phyloP scores from a whole-genome alignment of 352 stramenopile species.

The Pythium grandisporangium region DNA sequence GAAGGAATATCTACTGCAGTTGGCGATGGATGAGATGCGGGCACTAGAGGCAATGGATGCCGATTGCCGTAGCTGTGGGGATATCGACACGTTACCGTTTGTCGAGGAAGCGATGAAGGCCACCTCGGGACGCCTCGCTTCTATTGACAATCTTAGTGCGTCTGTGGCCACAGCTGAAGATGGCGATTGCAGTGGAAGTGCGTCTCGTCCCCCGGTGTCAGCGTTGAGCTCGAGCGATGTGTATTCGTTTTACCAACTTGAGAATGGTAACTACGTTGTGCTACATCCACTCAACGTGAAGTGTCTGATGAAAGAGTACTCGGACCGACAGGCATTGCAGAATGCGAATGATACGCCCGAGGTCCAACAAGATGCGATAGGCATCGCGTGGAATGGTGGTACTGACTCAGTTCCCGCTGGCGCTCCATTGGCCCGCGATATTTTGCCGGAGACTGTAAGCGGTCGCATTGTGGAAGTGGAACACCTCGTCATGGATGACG shows the following conservation, averaged over 20 bases:
- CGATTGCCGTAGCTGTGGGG: slow-evolving; percentile 60
- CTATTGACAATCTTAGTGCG: no score
- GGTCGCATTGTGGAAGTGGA: slow-evolving; percentile 78
- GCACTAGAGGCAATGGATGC: slow-evolving; percentile 60
- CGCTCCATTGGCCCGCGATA: slow-evolving; percentile 12
- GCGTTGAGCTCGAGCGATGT: slow-evolving; percentile 12
- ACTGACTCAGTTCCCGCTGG: slow-evolving; percentile 6
- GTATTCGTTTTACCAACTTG: slow-evolving; percentile 86
- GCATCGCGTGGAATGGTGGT: slow-evolving; percentile 10
- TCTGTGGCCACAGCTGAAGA: not conserved
- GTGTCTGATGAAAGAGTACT: slow-evolving; percentile 74
- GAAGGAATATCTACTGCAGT: slow-evolving; percentile 44
- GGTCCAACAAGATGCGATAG: slow-evolving; percentile 19
- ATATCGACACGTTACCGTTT: slow-evolving; percentile 69
- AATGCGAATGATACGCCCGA: slow-evolving; percentile 13
- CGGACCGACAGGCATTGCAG: slow-evolving; percentile 18
- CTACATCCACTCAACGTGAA: slow-evolving; percentile 88
- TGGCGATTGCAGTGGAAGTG: not conserved
- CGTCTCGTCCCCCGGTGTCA: slow-evolving; percentile 13
- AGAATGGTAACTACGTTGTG: slow-evolving; percentile 81
- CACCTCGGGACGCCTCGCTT: slow-evolving; percentile 45
- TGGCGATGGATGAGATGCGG: slow-evolving; percentile 55
- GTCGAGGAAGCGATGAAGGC: slow-evolving; percentile 72
- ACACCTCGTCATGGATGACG: slow-evolving; percentile 82
- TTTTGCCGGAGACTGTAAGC: slow-evolving; percentile 38